These are phyloP conservation scores for Xylaria sp. DNA, from an alignment of 2,329 filamentous ascomycete species.

Conservation along the genomic window DNA sequence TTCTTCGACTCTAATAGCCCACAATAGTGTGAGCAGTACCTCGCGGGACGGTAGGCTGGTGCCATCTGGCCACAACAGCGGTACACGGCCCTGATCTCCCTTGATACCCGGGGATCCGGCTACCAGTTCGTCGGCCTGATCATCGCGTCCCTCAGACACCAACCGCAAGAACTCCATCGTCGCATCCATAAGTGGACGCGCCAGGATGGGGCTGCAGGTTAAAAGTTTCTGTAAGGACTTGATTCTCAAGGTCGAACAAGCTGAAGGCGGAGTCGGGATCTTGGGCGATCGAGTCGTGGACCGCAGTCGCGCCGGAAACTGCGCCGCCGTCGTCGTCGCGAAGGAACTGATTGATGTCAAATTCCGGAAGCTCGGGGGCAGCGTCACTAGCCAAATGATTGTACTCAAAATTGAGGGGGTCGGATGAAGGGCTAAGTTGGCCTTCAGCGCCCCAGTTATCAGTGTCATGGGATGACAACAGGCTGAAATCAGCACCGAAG, in stretches of 20 bases:
- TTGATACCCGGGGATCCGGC: constrained; percentile 52
- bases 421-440: constrained; percentile 79
- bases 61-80: constrained; percentile 51
- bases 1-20: constrained; percentile 52
- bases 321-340: constrained; percentile 63
- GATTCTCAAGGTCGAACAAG: constrained; percentile 69
- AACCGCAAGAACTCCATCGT: constrained; percentile 79
- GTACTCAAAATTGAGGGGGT: constrained; percentile 72
- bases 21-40: constrained; percentile 52
- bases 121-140: constrained; percentile 56
- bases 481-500: constrained; percentile 75
- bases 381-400: constrained; percentile 74
- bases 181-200: constrained; percentile 79
- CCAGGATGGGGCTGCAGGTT: constrained; percentile 78
- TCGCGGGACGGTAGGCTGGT: constrained; percentile 53
- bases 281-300: constrained; percentile 61
- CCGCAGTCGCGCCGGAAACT: constrained; percentile 61
- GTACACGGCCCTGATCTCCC: constrained; percentile 51
- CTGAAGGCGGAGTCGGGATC: constrained; percentile 64
- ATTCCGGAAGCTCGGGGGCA: constrained; percentile 58
- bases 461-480: constrained; percentile 75
- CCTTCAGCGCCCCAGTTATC: constrained; percentile 82
- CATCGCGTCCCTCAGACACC: constrained; percentile 68
- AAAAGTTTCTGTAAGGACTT: constrained; percentile 72
- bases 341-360: constrained; percentile 64